Base-by-base conservation (phyloP, 768 basidiomycete genomes). In the Pisolithus tinctorius region DNA sequence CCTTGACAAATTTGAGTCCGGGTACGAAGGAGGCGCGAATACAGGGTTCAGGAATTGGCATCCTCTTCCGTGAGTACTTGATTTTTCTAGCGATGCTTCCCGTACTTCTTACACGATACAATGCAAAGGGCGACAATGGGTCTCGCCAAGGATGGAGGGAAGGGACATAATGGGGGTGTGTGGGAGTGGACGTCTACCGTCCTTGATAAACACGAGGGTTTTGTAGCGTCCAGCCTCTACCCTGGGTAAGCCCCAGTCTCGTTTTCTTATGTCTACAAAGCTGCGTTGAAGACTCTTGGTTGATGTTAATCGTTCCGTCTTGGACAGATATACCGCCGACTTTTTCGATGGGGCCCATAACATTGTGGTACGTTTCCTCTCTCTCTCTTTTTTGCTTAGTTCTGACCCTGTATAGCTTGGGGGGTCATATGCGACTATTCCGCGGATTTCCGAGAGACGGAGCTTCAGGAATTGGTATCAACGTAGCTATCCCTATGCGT, bases 141-240 rank as follows among this genome's bases (percentile, higher is more conserved):
- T 34, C 67, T 74, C 54, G 70, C 71, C 53, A 71, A 65, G 47
- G 60, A 63, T 51, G 74, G 67, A 20, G 80, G 82, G 3, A 79
- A 72, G 64, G 87, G 89, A 10, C 81, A 83, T 55, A 97, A 99
- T 58, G 96, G 96, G 6, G 96, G 96, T 5, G 86, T 96, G 14
- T 99, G 95, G 93, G 93, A 97, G 72, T 98, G 94, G 94, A 96
- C 95, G 0, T 86, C 86, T 17, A 93, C 93, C 14, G 58, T 76
- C 27, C 78, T 94, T 42, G 84, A 82, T 20, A 73, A 71, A 26
- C 74, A 81, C 54, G 83, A 90, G 2, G 93, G 91, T 0, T 99
- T 86, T 63, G 74, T 74, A 42, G 74, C 83, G 8, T 93, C 89
- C 1, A 67, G 67, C 34, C 62, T 95, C 45, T 99, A 98, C 65